Base-by-base conservation (phyloP, 148 eudicot species). In the Amaranthus palmeri region DNA sequence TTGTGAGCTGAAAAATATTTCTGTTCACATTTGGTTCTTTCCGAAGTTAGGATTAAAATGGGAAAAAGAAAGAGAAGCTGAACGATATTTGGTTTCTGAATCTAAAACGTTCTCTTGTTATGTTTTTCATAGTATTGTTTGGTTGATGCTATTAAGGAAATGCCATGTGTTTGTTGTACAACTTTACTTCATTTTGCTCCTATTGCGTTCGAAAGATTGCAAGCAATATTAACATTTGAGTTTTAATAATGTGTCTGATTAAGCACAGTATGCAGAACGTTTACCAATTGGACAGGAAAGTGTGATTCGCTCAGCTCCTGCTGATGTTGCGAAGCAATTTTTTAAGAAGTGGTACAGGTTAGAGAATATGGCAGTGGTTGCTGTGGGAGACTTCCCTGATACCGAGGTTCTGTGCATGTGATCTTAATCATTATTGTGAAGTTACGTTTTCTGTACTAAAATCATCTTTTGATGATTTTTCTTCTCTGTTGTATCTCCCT, bases 371-470 rank as follows among this genome's bases (percentile, higher is more conserved):
- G 95, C 97, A 48, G 88, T 92, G 57, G 86, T 92, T 43, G 97
- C 95, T 64, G 86, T 91, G 67, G 97, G 97, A 78, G 95, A 92
- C 78, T 92, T 92, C 71, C 72, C 92, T 68, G 85, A 92, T 82
- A 89, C 90, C 48, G 83, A 92, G 97, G 97, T 89, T 70, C 43
- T 5, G 10, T 48, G 83, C 67, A 40, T 49, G 71, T 50, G 15
- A 54, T 69, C 13, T 44, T 45, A 18, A 66, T 56, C 36, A 6
- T 43, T 61, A 48, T 60, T 61, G 49, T 25, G 61, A 4, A 48
- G 15, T 45, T 76, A 18, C n/a, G 12, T 47, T 12, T 15, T 18
- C 58, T 11, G 53, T 45, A 36, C 73, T 53, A 56, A 36, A 56
- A 15, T 54, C 44, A 25, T 18, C 54, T 61, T 46, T n/a, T 67